Conservation (phyloP, 2,329 filamentous ascomycete species). For the Apiospora pterosperma region DNA sequence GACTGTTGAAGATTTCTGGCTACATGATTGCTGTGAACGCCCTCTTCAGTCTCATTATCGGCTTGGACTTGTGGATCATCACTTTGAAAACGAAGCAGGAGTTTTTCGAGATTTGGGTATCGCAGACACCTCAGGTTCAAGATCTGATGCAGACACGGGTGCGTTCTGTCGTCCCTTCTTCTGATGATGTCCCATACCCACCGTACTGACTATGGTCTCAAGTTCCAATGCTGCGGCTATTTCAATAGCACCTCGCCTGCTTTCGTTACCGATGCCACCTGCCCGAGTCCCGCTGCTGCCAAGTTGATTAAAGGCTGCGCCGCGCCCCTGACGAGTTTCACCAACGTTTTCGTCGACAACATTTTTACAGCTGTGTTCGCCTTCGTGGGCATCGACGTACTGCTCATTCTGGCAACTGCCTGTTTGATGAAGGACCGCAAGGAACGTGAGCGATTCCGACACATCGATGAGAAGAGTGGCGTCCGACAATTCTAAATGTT, state of each 20-base stretch:
- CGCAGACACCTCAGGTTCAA: conserved; percentile 55
- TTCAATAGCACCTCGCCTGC: conserved; percentile 67
- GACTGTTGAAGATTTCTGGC: conserved; percentile 67
- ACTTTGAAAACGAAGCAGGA: conserved; percentile 66
- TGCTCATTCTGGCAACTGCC: conserved; percentile 67
- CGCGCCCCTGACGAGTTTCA: conserved; percentile 62
- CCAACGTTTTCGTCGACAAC: conserved; percentile 68
- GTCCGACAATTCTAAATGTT: conserved; percentile 24
- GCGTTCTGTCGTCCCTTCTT: conserved; percentile 22
- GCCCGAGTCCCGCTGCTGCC: conserved; percentile 67
- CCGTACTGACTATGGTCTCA: background rate
- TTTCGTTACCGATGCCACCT: conserved; percentile 67
- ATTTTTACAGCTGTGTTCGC: conserved; percentile 80
- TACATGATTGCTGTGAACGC: conserved; percentile 61
- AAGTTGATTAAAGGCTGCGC: conserved; percentile 69
- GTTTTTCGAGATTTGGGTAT: conserved; percentile 58
- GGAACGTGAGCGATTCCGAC: conserved; percentile 73
- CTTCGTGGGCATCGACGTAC: conserved; percentile 67
- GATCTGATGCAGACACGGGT: conserved; percentile 69
- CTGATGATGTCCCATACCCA: background rate
- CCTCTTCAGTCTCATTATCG: conserved; percentile 63
- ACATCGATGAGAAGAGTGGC: conserved; percentile 78
- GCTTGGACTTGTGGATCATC: conserved; percentile 68
- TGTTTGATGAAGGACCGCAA: conserved; percentile 79
- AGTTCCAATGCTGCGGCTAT: conserved; percentile 83